Percentiles rank a stretch among this genome's conserved stretches.
Conservation (phyloP, 306 rosid species). For the Castanea mollissima region DNA sequence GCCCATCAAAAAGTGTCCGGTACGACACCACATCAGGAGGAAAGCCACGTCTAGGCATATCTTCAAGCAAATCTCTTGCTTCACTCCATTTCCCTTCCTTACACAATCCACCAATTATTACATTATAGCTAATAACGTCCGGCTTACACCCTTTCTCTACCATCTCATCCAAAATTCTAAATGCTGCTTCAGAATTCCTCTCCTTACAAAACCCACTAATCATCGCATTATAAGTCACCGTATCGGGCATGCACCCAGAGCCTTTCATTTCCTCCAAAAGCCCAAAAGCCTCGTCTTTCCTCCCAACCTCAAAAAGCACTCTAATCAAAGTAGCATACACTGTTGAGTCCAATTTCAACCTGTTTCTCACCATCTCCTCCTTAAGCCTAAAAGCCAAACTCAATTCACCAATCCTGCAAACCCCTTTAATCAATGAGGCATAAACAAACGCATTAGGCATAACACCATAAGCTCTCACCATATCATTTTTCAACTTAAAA, state of each 20-base stretch:
- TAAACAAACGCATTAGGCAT: slow-evolving; percentile 44
- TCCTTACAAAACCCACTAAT: slow-evolving; percentile 62
- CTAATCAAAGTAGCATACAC: slow-evolving; percentile 54
- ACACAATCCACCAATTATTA: slow-evolving; percentile 53
- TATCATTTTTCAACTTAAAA: slow-evolving; percentile 49
- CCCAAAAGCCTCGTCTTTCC: slow-evolving; percentile 45
- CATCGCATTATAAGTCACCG: slow-evolving; percentile 70
- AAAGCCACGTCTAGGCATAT: slow-evolving; percentile 58
- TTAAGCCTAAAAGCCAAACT: slow-evolving; percentile 44
- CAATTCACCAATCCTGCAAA: slow-evolving; percentile 51
- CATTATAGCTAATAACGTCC: slow-evolving; percentile 61
- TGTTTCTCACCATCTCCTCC: slow-evolving; percentile 63
- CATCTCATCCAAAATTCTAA: slow-evolving; percentile 58
- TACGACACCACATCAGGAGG: slow-evolving; percentile 54
- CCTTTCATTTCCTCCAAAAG: slow-evolving; percentile 62
- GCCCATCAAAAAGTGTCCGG: slow-evolving; percentile 61
- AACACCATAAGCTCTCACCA: slow-evolving; percentile 37
- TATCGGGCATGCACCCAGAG: slow-evolving; percentile 44
- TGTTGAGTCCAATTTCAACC: slow-evolving; percentile 36
- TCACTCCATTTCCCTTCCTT: slow-evolving; percentile 63
- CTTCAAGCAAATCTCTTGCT: slow-evolving; percentile 66
- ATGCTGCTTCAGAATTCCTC: slow-evolving; percentile 49
- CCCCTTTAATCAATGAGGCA: slow-evolving; percentile 53
- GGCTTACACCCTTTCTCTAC: slow-evolving; percentile 46
- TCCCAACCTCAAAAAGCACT: slow-evolving; percentile 53